Evolutionary conservation across 2,329 filamentous ascomycete genomes (phyloP).

Genomic region (Paecilomyces sp.): DNA sequence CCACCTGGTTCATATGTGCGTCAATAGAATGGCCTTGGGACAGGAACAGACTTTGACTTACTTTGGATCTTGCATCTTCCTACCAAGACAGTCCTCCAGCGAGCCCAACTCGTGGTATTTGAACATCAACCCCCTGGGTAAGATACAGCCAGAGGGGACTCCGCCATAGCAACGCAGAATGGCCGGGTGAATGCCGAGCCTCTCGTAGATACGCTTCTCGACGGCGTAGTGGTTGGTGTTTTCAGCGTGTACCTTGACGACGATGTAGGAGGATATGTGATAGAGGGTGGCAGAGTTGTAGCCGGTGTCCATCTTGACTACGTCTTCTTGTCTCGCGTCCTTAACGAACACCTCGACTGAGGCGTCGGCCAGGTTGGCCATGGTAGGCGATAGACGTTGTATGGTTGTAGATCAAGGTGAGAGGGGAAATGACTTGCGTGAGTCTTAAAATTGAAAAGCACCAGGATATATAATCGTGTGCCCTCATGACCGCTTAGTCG

Average conservation of each 20-base stretch:
- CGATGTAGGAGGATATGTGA: not conserved
- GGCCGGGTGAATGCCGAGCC: not conserved
- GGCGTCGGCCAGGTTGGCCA: not conserved
- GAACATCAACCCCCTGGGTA: not conserved
- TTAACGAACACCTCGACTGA: not conserved
- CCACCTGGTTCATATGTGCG: not conserved
- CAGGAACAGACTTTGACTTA: not conserved
- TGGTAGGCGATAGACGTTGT: not conserved
- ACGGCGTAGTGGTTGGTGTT: not conserved
- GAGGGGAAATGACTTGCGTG: not conserved
- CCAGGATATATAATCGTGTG: not conserved
- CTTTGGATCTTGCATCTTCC: not conserved
- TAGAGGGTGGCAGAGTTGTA: not conserved
- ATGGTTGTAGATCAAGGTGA: not conserved
- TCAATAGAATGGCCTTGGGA: not conserved
- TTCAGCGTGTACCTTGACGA: not conserved
- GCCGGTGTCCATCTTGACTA: not conserved
- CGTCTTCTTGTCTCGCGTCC: not conserved
- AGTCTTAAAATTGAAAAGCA: not conserved
- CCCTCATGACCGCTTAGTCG: not conserved
- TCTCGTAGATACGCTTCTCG: slow-evolving; percentile 1
- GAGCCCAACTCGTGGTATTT: not conserved
- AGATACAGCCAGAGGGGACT: not conserved
- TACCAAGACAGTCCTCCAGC: not conserved
- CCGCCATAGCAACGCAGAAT: not conserved